Conservation (phyloP, 2,329 filamentous ascomycete species). For the Tolypocladium album region DNA sequence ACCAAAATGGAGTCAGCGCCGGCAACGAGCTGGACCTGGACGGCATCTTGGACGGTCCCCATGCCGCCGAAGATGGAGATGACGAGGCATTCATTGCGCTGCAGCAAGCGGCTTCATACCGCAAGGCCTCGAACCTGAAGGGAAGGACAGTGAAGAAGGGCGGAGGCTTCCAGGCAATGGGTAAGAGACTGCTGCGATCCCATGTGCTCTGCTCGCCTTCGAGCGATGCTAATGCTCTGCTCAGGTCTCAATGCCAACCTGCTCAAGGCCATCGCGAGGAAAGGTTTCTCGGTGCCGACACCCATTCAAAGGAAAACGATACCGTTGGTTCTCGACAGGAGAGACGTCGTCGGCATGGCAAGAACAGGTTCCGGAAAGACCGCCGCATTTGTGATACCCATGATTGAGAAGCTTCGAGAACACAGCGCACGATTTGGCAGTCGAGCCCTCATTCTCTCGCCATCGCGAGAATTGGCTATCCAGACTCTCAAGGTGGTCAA, state of each 20-base stretch:
- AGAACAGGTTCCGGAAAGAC: constrained; percentile 98
- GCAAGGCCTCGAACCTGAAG: constrained; percentile 73
- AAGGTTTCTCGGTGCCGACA: constrained; percentile 92
- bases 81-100: constrained; percentile 89
- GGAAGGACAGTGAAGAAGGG: constrained; percentile 86
- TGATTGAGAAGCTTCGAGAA: constrained; percentile 86
- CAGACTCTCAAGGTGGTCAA: constrained; percentile 96
- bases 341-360: constrained; percentile 98
- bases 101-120: constrained; percentile 75
- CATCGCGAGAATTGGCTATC: constrained; percentile 85
- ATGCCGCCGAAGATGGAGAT: constrained; percentile 42
- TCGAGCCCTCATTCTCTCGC: constrained; percentile 79
- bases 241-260: constrained; percentile 67
- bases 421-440: constrained; percentile 83
- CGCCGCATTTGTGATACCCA: constrained; percentile 93
- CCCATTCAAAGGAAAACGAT: constrained; percentile 97
- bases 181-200: constrained; percentile 23
- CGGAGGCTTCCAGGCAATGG: constrained; percentile 95
- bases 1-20: constrained; percentile 33
- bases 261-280: constrained; percentile 81
- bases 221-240: background rate
- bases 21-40: constrained; percentile 45
- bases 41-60: constrained; percentile 46
- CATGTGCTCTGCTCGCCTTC: background rate
- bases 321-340: constrained; percentile 75